These are phyloP conservation scores for Lasiodiplodia hormozganensis DNA, from an alignment of 2,329 filamentous ascomycete genomes.

Conservation along the genomic window DNA sequence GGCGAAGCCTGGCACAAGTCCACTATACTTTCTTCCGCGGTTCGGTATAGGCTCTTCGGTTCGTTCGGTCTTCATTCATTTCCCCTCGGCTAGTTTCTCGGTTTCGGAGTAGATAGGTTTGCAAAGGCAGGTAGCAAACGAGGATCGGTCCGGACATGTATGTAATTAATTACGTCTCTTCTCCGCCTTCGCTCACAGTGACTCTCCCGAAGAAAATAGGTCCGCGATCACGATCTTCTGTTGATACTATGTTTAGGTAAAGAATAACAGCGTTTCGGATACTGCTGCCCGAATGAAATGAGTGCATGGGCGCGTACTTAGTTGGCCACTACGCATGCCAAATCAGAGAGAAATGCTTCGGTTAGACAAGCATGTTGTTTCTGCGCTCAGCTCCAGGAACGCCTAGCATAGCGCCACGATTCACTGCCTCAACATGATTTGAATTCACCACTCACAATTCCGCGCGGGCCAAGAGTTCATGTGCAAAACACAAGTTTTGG, in stretches of 20 bases:
- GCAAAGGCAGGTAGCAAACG: not conserved
- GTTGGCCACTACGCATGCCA: too few relatives aligned
- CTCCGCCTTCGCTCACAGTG: not conserved
- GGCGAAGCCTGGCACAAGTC: not conserved
- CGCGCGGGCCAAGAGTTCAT: too few relatives aligned
- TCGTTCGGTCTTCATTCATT: not conserved
- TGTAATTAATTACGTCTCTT: not conserved
- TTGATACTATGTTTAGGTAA: too few relatives aligned
- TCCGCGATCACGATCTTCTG: not conserved
- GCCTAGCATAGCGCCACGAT: too few relatives aligned
- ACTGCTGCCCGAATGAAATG: not conserved
- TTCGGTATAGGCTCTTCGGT: constrained; percentile 2
- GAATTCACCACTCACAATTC: too few relatives aligned
- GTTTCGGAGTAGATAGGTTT: not conserved
- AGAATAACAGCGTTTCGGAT: too few relatives aligned
- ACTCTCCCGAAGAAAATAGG: not conserved
- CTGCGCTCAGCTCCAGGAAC: too few relatives aligned
- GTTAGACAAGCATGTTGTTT: too few relatives aligned
- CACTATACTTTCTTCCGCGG: not conserved
- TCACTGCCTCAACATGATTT: too few relatives aligned
- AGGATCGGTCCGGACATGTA: not conserved
- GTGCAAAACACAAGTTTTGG: too few relatives aligned
- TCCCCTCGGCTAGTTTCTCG: not conserved
- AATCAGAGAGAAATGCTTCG: too few relatives aligned
- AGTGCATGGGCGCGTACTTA: not conserved